A percentile compares a stretch with the other conserved stretches of the same genome.
Conservation (phyloP, 805 yeast species). For the Geotrichum ghanense region DNA sequence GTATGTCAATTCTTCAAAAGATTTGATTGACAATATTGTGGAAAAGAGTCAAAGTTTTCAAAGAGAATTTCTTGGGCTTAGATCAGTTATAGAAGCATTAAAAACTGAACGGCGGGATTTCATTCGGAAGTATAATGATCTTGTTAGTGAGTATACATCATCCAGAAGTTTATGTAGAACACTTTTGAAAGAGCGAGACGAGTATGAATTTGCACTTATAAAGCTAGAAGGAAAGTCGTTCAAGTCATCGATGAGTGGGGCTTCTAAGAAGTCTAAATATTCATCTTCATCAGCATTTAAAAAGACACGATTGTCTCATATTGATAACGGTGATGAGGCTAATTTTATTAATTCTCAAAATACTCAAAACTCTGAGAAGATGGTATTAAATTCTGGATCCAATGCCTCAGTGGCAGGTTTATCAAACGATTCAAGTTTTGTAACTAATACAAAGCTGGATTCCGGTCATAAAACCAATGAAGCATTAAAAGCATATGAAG, state of each 20-base stretch:
- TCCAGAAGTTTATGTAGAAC: background rate
- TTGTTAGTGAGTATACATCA: background rate
- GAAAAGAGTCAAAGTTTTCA: background rate
- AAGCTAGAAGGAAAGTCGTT: background rate
- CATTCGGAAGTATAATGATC: background rate
- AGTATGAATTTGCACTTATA: background rate
- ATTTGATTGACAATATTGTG: background rate
- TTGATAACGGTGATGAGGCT: background rate
- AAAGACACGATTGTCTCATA: background rate
- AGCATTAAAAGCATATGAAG: constrained; percentile 2
- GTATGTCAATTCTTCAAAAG: background rate
- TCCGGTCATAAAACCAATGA: background rate
- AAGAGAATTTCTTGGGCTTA: background rate
- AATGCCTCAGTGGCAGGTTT: constrained; percentile 2
- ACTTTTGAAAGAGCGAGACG: background rate
- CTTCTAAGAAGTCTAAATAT: background rate
- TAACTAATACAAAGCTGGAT: background rate
- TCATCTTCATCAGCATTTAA: background rate
- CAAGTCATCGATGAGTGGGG: background rate
- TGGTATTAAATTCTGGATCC: background rate
- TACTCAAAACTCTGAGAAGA: constrained; percentile 1
- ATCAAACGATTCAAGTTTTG: background rate
- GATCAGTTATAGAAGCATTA: background rate
- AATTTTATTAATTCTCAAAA: background rate
- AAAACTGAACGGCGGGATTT: background rate